Evolutionary conservation across 345 rosid genomes (phyloP).

Genomic region (Brassica incana): DNA sequence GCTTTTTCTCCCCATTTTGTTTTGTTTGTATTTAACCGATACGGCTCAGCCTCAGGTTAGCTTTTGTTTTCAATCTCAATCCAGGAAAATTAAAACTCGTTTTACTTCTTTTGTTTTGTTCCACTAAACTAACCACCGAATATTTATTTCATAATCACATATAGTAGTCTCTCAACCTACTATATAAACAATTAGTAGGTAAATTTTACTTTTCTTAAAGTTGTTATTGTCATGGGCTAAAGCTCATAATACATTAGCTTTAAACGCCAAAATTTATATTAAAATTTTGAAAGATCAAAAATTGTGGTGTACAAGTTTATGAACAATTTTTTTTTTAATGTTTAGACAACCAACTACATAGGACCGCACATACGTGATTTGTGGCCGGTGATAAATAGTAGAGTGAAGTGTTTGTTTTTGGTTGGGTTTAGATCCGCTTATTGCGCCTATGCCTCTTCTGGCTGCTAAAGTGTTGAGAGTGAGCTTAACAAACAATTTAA

Average conservation of each 20-base stretch:
- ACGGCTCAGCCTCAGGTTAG: slow-evolving; percentile 23
- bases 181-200: background rate
- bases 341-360: background rate
- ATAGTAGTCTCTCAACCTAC: slow-evolving; percentile 24
- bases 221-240: background rate
- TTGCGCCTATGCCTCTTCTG: slow-evolving; percentile 25
- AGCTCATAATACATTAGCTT: background rate
- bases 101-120: slow-evolving; percentile 17
- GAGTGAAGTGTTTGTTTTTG: background rate
- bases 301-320: background rate
- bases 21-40: slow-evolving; percentile 27
- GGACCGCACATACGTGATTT: slow-evolving; percentile 18
- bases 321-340: background rate
- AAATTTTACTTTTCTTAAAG: background rate
- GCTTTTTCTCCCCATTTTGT: background rate
- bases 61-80: slow-evolving; percentile 11
- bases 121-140: slow-evolving; percentile 11
- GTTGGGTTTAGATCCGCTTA: slow-evolving; percentile 30
- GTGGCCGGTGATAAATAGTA: slow-evolving; percentile 12
- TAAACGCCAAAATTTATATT: too few species aligned
- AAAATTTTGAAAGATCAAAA: too few species aligned
- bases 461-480: background rate
- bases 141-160: slow-evolving; percentile 3
- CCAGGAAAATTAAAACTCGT: background rate
- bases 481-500: background rate